Evolutionary conservation across 1,284 basidiomycete genomes (phyloP), one percentile per base, ranked within the genome.

Genomic region (Heliocybe sulcata): DNA sequence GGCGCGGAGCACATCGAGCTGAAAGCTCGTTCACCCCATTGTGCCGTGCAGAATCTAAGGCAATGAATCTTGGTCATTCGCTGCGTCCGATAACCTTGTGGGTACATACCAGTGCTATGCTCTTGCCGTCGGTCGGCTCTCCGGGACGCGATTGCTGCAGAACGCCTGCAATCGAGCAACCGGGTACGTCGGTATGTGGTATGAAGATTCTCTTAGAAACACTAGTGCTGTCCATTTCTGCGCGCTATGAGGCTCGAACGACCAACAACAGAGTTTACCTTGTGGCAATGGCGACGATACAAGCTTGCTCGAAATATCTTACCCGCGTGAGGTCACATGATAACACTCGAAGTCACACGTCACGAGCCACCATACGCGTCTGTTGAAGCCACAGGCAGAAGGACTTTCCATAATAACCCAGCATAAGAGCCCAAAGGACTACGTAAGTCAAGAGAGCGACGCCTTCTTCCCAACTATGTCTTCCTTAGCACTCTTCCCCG

Each of bases 11-110:
- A n/a, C 12, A 27, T 9, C 16, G 33, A 26, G 26, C 19, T 35
- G 33, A 26, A 31, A 47, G 63, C 74, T 16, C 16, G 6, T 42
- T 68, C 63, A 87, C 87, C 88, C 88, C 76, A 87, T 77, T n/a
- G 80, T 75, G 42, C 87, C 87, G 66, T 90, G 88, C 9, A 90
- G 68, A 59, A 90, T 85, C 88, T 90, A 19, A 19, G 3, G 31
- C 50, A 31, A 31, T n/a, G 10, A 14, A 31, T 52, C 31, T 29
- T 31, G 16, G 16, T 31, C 20, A 35, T 22, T 22, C 26, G 29
- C 16, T n/a, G 12, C 14, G 11, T 31, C 52, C 48, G 25, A 33
- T 49, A 48, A 52, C 52, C 19, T 51, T 19, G 27, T 16, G 20
- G 45, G 16, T 26, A 75, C 83, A 49, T 58, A 89, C 87, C 72